Evolutionary conservation across 2,329 filamentous ascomycete species (phyloP), one percentile per base, ranked within the genome.

Genomic region (Beauveria bassiana): DNA sequence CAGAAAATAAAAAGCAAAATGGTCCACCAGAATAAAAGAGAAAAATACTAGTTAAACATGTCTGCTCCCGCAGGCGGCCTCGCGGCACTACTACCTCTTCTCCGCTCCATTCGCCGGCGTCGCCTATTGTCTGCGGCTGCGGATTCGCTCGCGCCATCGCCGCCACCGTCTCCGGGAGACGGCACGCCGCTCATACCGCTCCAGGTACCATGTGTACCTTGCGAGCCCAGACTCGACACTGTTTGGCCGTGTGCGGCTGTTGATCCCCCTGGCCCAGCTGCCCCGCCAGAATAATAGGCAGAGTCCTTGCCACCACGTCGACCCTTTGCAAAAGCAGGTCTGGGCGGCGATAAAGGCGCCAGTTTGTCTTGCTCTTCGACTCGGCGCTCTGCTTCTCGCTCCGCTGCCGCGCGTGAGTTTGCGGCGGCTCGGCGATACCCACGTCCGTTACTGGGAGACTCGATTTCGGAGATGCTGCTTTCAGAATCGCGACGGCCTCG

Each of bases 391-490:
- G 78, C 79, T 18, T 74, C 74, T n/a, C 71, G 65, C 64, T 82
- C 80, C 1, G 77, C 75, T 51, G 77, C 73, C 38, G 77, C 73
- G 40, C 77, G 74, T 50, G 78, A 75, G 65, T 77, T 80, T 9
- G 78, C 78, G 63, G 78, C 78, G 63, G 84, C 79, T 61, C 85
- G 74, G 52, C 85, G 77, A 68, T 87, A 87, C 52, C 81, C 75
- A 59, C 78, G 72, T 14, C 72, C 68, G 18, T 77, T 71, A 16
- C 73, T 77, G 1, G 79, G 79, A 5, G 79, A 79, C 28, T 86
- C 84, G n/a, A 77, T 75, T 5, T 78, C 84, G 3, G 83, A 86
- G 2, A 85, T 65, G 67, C 81, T 86, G 68, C 81, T 85, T 38
- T 79, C 72, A 10, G 83, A 84, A 63, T 81, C 80, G 49, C 75